Percentiles rank a stretch among this genome's conserved stretches.
Evolutionary conservation across 805 yeast genomes (phyloP).

Genomic region (Starmera amethionina): DNA sequence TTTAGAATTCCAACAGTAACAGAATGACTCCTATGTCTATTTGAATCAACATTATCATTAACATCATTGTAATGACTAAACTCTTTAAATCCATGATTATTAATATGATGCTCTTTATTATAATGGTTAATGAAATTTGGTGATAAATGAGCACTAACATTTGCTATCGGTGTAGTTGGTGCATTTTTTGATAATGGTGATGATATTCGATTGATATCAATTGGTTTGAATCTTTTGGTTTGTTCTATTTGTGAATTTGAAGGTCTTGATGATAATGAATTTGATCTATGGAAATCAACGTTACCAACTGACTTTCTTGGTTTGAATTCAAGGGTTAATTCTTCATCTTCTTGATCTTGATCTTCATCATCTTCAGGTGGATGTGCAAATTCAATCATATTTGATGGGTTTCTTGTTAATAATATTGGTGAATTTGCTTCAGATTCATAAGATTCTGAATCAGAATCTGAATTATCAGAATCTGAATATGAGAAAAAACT

Average conservation of each 20-base stretch:
- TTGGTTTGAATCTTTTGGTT: not conserved
- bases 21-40: slow-evolving; percentile 2
- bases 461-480: not conserved
- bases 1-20: slow-evolving; percentile 2
- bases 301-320: slow-evolving; percentile 24
- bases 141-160: slow-evolving; percentile 18
- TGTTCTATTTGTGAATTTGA: slow-evolving; percentile 11
- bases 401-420: too few relatives aligned
- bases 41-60: slow-evolving; percentile 5
- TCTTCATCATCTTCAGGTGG: slow-evolving; percentile 16
- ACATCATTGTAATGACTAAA: slow-evolving; percentile 28
- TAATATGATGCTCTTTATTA: slow-evolving; percentile 26
- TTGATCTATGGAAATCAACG: not conserved
- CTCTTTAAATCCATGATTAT: slow-evolving; percentile 27
- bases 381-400: slow-evolving; percentile 1
- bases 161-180: slow-evolving; percentile 22
- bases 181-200: slow-evolving; percentile 27
- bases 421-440: not conserved
- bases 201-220: slow-evolving; percentile 12
- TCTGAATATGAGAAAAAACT: slow-evolving; percentile 11
- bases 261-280: slow-evolving; percentile 26
- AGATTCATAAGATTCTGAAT: slow-evolving; percentile 4
- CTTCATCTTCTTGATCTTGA: slow-evolving; percentile 31
- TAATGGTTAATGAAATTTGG: slow-evolving; percentile 30
- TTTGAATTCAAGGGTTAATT: slow-evolving; percentile 34